A percentile compares a stretch with the other conserved stretches of the same genome.
These are phyloP conservation scores for Pestalotiopsis sp. DNA, from an alignment of 2,329 filamentous ascomycete species.

Conservation along the genomic window DNA sequence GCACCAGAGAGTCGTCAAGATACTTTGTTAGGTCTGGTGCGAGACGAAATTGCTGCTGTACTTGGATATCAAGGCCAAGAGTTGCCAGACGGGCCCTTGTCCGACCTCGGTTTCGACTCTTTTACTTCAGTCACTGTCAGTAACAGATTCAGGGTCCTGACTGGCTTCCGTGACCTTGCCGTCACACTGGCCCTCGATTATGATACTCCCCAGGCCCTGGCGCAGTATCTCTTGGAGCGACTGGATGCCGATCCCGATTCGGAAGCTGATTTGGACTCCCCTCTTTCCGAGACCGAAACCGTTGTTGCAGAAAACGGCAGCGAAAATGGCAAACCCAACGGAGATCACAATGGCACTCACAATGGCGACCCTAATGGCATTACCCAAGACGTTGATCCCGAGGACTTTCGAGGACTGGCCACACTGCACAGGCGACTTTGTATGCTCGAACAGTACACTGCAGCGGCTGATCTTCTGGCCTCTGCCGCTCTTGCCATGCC, in stretches of 20 bases:
- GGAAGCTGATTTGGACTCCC: constrained; percentile 1
- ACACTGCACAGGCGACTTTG: constrained; percentile 12
- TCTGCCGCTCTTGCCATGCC: constrained; percentile 13
- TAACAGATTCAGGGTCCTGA: constrained; percentile 4
- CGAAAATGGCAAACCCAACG: background rate
- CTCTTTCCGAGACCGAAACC: background rate
- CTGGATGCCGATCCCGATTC: background rate
- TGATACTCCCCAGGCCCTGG: constrained; percentile 10
- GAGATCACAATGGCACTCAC: background rate
- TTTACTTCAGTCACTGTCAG: constrained; percentile 11
- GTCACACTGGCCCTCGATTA: constrained; percentile 13
- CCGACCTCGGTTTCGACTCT: constrained; percentile 9
- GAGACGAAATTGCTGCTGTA: constrained; percentile 9
- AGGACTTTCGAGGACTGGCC: constrained; percentile 8
- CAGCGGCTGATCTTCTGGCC: constrained; percentile 11
- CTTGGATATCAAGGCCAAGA: constrained; percentile 7
- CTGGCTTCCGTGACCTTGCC: constrained; percentile 10
- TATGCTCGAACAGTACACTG: constrained; percentile 10
- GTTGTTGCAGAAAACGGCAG: background rate
- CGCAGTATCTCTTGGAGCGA: constrained; percentile 8
- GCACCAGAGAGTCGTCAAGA: background rate
- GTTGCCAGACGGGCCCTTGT: constrained; percentile 2
- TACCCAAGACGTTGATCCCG: background rate
- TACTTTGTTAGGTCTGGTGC: constrained; percentile 6
- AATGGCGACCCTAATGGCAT: background rate